Conservation (phyloP, 164 flowering plant genomes). For the Tetrastigma voinierianum region DNA sequence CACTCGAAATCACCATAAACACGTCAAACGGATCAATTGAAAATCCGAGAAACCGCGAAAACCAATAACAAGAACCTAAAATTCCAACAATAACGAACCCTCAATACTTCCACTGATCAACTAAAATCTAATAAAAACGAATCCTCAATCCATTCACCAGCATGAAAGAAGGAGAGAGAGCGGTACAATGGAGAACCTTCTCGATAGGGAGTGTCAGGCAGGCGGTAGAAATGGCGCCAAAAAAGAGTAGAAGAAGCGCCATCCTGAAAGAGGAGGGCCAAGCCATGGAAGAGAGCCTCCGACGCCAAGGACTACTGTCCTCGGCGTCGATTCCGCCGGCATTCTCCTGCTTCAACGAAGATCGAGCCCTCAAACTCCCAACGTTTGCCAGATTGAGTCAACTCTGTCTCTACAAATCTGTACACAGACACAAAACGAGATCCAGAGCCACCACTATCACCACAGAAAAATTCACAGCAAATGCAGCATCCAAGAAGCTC, state of each 20-base stretch:
- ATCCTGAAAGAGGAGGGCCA: conserved; percentile 22
- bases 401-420: not conserved
- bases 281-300: conserved; percentile 23
- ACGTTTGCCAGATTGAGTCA: conserved; percentile 27
- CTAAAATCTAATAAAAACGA: too few relatives aligned
- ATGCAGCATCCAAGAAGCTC: too few relatives aligned
- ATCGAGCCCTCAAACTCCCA: conserved; percentile 28
- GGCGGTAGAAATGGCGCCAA: conserved; percentile 22
- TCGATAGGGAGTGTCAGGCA: conserved; percentile 42
- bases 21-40: not conserved
- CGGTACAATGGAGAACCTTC: conserved; percentile 17
- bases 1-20: not conserved
- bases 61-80: not conserved
- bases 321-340: conserved; percentile 17
- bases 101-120: not conserved
- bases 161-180: not conserved
- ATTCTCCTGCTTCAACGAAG: conserved; percentile 21
- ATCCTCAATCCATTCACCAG: too few relatives aligned
- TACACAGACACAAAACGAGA: not conserved
- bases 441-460: too few relatives aligned
- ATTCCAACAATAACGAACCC: not conserved
- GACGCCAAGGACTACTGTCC: conserved; percentile 28
- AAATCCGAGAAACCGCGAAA: not conserved
- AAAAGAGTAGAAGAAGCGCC: conserved; percentile 21
- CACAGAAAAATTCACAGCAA: not conserved